Percentiles rank a stretch among this genome's conserved stretches.
Evolutionary conservation across 1,284 basidiomycete species (phyloP).

Genomic region (Microstroma glucosiphilum): DNA sequence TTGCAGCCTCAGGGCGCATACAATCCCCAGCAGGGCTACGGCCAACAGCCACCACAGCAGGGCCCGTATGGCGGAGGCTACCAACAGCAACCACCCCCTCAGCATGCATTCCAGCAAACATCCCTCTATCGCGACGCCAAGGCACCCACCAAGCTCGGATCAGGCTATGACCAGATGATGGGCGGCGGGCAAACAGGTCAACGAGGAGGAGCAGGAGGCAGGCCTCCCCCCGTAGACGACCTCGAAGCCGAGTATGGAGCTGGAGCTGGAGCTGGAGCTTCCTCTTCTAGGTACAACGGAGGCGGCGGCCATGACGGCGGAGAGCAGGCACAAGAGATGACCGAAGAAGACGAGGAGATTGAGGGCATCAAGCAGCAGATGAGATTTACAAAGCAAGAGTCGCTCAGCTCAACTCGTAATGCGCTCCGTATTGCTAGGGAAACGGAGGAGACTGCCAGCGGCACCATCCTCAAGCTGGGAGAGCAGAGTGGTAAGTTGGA

Average conservation of each 20-base stretch:
- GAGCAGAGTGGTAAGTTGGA: slow-evolving; percentile 72
- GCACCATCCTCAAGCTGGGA: slow-evolving; percentile 78
- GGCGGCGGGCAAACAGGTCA: slow-evolving; percentile 9
- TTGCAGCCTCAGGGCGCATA: not conserved
- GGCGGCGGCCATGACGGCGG: slow-evolving; percentile 24
- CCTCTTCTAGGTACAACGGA: not conserved
- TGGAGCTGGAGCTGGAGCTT: slow-evolving; percentile 12
- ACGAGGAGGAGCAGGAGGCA: slow-evolving; percentile 13
- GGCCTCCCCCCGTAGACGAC: slow-evolving; percentile 15
- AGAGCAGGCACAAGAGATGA: slow-evolving; percentile 47
- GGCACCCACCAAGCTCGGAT: slow-evolving; percentile 28
- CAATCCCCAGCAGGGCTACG: slow-evolving; percentile 1
- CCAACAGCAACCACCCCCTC: not conserved
- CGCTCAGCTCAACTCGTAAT: slow-evolving; percentile 81
- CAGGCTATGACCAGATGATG: slow-evolving; percentile 29
- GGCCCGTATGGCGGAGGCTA: not conserved
- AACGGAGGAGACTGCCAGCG: slow-evolving; percentile 88
- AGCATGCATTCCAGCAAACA: slow-evolving; percentile 6
- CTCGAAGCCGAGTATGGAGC: slow-evolving; percentile 45
- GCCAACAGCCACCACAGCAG: not conserved
- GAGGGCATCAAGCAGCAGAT: slow-evolving; percentile 95
- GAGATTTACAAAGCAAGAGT: slow-evolving; percentile 84
- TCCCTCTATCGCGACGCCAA: slow-evolving; percentile 25
- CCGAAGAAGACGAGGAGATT: slow-evolving; percentile 89
- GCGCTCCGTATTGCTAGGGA: slow-evolving; percentile 86